A percentile compares a stretch with the other conserved stretches of the same genome.
Conservation (phyloP, 192 early-diverging fungal genomes). For the Podila verticillata region DNA sequence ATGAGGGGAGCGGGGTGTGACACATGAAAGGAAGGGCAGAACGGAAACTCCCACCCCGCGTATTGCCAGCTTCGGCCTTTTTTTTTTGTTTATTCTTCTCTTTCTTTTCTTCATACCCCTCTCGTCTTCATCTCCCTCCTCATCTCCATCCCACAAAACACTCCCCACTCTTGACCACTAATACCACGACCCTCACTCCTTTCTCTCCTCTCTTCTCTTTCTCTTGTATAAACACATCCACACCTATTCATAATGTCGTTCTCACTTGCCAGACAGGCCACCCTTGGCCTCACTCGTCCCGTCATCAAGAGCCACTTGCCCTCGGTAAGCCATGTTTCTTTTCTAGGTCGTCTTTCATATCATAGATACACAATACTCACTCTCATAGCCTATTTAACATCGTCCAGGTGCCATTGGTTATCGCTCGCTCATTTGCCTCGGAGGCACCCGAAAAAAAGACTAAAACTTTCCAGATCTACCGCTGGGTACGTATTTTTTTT, state of each 20-base stretch:
- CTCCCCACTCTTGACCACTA: conserved; percentile 1
- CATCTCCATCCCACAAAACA: background rate
- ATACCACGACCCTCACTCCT: background rate
- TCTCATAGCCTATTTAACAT: background rate
- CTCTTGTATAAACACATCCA: background rate
- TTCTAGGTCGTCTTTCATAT: background rate
- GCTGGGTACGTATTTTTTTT: conserved; percentile 75
- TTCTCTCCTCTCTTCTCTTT: background rate
- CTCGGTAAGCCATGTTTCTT: conserved; percentile 21
- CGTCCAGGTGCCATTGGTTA: conserved; percentile 29
- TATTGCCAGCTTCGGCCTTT: background rate
- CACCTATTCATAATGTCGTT: conserved; percentile 28
- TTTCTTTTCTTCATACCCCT: background rate
- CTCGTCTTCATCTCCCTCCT: conserved; percentile 1
- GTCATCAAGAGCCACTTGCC: conserved; percentile 44
- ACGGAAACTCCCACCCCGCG: no score
- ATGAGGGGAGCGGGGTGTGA: no score
- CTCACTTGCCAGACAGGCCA: conserved; percentile 41
- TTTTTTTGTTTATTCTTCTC: background rate
- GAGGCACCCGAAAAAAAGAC: conserved; percentile 53
- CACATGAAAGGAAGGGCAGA: no score
- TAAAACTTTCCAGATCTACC: conserved; percentile 96
- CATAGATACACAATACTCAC: background rate
- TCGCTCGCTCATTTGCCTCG: conserved; percentile 59
- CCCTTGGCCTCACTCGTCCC: conserved; percentile 41